Percentiles rank a stretch among this genome's conserved stretches.
phyloP scores from a whole-genome alignment of 2,329 filamentous ascomycete species.

The Boeremia lycopersici region DNA sequence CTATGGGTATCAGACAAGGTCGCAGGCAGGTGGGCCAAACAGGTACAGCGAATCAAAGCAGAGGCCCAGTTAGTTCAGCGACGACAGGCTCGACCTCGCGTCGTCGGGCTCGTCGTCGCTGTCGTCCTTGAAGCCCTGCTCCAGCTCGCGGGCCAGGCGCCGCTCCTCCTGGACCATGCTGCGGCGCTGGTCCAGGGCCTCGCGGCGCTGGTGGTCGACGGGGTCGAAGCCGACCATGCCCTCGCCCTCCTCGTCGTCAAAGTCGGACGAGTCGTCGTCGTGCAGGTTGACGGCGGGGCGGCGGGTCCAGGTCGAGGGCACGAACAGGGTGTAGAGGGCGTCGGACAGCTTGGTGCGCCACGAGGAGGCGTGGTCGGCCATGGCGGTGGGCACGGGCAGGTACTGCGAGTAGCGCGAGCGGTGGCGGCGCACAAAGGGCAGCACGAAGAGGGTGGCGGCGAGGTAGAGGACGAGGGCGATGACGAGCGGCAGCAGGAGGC shows the following conservation, averaged over 20 bases:
- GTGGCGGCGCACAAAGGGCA: constrained; percentile 54
- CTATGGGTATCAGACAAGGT: neutral
- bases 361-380: constrained; percentile 23
- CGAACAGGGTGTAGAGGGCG: constrained; percentile 41
- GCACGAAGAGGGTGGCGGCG: constrained; percentile 48
- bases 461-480: constrained; percentile 52
- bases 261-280: constrained; percentile 44
- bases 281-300: constrained; percentile 37
- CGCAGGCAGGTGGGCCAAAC: neutral
- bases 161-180: constrained; percentile 58
- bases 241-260: constrained; percentile 55
- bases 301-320: constrained; percentile 39
- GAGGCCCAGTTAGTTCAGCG: neutral
- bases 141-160: constrained; percentile 78
- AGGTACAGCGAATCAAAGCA: neutral
- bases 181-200: constrained; percentile 47
- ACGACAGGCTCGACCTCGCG: constrained; percentile 22
- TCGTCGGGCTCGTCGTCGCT: constrained; percentile 64
- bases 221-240: constrained; percentile 54
- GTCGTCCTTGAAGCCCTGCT: constrained; percentile 76
- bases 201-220: constrained; percentile 44
- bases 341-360: constrained; percentile 46
- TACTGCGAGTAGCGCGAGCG: constrained; percentile 53
- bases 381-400: constrained; percentile 46
- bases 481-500: constrained; percentile 53